Percentiles rank a stretch among this genome's conserved stretches.
Conservation (phyloP, 179 eudicot genomes). For the Vitellaria paradoxa region DNA sequence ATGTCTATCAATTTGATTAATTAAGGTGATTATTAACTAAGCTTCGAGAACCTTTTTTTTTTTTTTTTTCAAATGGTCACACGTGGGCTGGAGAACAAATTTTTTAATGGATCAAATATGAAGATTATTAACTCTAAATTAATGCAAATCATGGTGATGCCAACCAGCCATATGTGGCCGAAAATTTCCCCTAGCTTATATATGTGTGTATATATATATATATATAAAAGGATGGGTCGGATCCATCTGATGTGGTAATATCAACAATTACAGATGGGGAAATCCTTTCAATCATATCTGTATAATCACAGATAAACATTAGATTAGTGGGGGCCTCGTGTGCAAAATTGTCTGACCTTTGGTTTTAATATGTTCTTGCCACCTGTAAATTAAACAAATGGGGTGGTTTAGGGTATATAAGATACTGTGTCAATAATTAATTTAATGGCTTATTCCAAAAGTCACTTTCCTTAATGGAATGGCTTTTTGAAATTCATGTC, state of each 20-base stretch:
- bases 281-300: neutral
- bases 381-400: slow-evolving; percentile 4
- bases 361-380: slow-evolving; percentile 3
- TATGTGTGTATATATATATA: neutral
- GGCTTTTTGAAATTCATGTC: neutral
- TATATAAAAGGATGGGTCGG: neutral
- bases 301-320: neutral
- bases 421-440: slow-evolving; percentile 2
- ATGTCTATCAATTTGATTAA: too few species aligned
- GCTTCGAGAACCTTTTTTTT: too few species aligned
- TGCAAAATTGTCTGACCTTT: neutral
- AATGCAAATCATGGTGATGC: neutral
- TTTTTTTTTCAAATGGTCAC: neutral
- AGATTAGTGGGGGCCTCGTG: neutral
- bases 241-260: neutral
- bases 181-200: too few species aligned
- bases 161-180: neutral
- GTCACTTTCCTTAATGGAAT: neutral
- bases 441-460: neutral
- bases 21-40: too few species aligned
- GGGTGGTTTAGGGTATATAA: neutral
- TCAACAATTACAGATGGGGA: neutral
- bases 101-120: too few species aligned
- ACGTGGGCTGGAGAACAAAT: neutral
- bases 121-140: neutral